Base-by-base conservation (phyloP, 306 rosid genomes). In the Rosa chinensis region DNA sequence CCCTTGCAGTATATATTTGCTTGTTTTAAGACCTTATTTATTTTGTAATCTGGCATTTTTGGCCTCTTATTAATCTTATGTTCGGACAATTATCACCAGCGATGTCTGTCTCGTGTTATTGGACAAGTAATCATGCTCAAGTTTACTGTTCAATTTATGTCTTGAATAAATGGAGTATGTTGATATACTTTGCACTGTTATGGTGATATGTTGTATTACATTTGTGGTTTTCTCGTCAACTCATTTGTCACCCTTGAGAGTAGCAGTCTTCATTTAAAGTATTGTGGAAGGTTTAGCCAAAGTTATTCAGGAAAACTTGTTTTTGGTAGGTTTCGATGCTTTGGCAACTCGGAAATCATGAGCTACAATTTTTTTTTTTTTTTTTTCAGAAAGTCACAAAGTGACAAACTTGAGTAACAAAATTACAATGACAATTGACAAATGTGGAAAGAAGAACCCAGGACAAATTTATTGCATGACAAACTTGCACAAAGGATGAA, bases 1-100 rank as follows among this genome's bases (percentile, higher is more conserved):
- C 81, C 83, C 43, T 49, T 82, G 81, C 73, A 44, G 79, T 76
- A 76, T 62, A 63, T 63, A 76, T 76, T 76, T 76, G 79, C 72
- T 35, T 64, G 62, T 63, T 76, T 76, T 16, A 11, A 48, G 39
- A 35, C 72, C 39, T 8, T 64, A 3, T 76, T 63, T 63, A 47
- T 76, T 63, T 47, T 63, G 72, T 76, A 76, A 20, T 76, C 37
- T 7, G 79, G 20, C 72, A 64, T 63, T 63, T 76, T 76, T 32
- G 45, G 62, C 48, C 3, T 63, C 23, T 62, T 47, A 32, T 32
- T 11, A 32, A 63, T 64, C 25, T 20, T 48, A 14, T 76, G 5
- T 47, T 64, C 63, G 0, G 79, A 64, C 61, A 0, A 7, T 76
- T 47, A 20, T 63, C 8, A 44, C 10, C 53, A 11, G 12, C 20